phyloP scores from a whole-genome alignment of 2,329 filamentous ascomycete genomes.

The Fusarium ambrosium region DNA sequence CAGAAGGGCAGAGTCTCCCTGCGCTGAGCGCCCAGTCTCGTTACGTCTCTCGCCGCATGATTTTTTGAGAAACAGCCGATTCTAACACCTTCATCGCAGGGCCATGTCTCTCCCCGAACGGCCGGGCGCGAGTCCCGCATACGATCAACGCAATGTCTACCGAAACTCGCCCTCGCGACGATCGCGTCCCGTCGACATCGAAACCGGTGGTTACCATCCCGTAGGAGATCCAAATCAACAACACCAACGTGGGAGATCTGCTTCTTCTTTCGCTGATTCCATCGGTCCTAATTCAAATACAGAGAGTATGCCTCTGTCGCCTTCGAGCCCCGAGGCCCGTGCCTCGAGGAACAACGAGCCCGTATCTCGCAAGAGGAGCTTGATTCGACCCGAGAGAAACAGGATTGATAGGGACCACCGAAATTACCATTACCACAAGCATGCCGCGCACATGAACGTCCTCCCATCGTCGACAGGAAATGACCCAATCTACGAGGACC shows the following conservation, averaged over 20 bases:
- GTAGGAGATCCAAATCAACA: constrained; percentile 56
- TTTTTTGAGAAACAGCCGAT: constrained; percentile 10
- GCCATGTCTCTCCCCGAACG: constrained; percentile 74
- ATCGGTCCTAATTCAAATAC: constrained; percentile 68
- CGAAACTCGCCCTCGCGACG: constrained; percentile 78
- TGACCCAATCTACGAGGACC: constrained; percentile 86
- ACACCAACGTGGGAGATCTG: constrained; percentile 70
- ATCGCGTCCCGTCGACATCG: constrained; percentile 75
- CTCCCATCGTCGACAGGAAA: constrained; percentile 93
- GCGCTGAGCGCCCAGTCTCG: constrained; percentile 15
- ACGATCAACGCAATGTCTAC: constrained; percentile 74
- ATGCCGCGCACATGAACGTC: constrained; percentile 92
- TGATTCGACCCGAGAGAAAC: constrained; percentile 90
- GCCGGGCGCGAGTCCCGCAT: constrained; percentile 73
- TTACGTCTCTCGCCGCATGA: constrained; percentile 8
- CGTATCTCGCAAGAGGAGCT: constrained; percentile 81
- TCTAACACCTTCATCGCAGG: constrained; percentile 50
- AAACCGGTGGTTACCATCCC: constrained; percentile 69
- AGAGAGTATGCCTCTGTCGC: constrained; percentile 69
- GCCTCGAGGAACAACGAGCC: constrained; percentile 48
- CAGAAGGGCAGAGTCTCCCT: constrained; percentile 32
- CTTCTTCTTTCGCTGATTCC: constrained; percentile 71
- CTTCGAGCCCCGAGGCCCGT: constrained; percentile 53
- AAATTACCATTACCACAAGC: constrained; percentile 95
- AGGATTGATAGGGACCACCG: constrained; percentile 89